Conservation (phyloP, 305 asterid genomes). For the Rubia tinctorum region DNA sequence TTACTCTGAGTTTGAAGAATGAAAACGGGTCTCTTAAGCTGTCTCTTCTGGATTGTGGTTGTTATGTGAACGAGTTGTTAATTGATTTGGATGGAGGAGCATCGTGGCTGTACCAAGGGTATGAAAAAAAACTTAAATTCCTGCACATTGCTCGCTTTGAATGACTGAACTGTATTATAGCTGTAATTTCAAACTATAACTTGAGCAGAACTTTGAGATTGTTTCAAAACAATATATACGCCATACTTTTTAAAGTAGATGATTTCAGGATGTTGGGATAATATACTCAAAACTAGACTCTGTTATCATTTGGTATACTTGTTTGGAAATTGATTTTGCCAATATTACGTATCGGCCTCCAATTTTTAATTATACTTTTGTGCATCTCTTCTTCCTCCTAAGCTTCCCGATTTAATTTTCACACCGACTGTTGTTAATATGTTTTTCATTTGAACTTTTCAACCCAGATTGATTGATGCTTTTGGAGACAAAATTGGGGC, state of each 20-base stretch:
- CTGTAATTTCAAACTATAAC: neutral
- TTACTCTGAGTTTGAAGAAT: slow-evolving; percentile 52
- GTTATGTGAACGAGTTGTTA: slow-evolving; percentile 61
- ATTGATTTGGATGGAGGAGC: slow-evolving; percentile 93
- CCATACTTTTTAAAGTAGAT: neutral
- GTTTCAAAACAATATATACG: neutral
- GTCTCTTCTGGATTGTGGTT: slow-evolving; percentile 73
- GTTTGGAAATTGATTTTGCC: neutral
- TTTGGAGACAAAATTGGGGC: slow-evolving; percentile 57
- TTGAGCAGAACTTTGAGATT: neutral
- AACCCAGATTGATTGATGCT: slow-evolving; percentile 66
- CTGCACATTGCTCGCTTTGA: neutral
- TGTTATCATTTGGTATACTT: neutral
- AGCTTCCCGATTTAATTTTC: neutral
- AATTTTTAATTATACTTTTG: neutral
- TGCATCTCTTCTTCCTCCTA: neutral
- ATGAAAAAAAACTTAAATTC: slow-evolving; percentile 10
- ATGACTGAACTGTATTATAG: neutral
- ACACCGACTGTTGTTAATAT: neutral
- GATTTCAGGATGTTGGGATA: neutral
- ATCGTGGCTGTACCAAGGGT: slow-evolving; percentile 99
- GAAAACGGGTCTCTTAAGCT: slow-evolving; percentile 65
- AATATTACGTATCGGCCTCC: neutral
- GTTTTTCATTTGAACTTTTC: neutral
- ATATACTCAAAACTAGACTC: neutral